Evolutionary conservation across 2,329 filamentous ascomycete species (phyloP), one percentile per base, ranked within the genome.

Genomic region (Xylariaceae sp.): DNA sequence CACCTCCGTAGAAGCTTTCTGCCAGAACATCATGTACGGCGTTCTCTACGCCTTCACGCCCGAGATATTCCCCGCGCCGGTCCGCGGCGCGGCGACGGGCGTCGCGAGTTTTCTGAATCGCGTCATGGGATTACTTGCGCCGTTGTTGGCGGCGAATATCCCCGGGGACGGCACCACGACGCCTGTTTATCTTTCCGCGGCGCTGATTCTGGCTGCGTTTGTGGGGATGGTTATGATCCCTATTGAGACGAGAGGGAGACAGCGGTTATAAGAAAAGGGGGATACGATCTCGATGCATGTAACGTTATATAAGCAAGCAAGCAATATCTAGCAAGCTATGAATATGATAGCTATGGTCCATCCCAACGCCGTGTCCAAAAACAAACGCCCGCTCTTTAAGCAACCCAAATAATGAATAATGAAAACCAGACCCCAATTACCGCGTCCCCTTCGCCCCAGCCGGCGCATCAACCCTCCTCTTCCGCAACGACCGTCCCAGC

Each of bases 21-120:
- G 85, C 64, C 87, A 89, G 73, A 89, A 89, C 69, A 87, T 89
- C 74, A 88, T 88, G 84, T 90, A 90, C 73, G 88, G 87, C 58
- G 86, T 90, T 1, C 75, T 92, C 1, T 91, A 90, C 70, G 86
- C 88, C 6, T 91, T 89, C 70, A 90, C 88, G 0, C 88, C 88
- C 0, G 88, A 91, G 68, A 83, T 90, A 34, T 90, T 92, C 73
- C 88, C 88, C 0, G 86, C 87, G 0, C 86, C 87, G 0, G 83
- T 88, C 18, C 78, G 88, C 37, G 88, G 88, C 4, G 88, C 87
- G 0, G 88, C 87, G 4, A 88, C 85, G 0, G 88, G 88, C 48
- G 86, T 91, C 52, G 84, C 85, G 18, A 88, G 84, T 69, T 88
- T 89, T 68, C 72, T 90, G 61, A 91, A 90, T 71, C 78, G 88